phyloP scores from a whole-genome alignment of 495 filamentous ascomycete genomes.

The Xylaria bambusicola region DNA sequence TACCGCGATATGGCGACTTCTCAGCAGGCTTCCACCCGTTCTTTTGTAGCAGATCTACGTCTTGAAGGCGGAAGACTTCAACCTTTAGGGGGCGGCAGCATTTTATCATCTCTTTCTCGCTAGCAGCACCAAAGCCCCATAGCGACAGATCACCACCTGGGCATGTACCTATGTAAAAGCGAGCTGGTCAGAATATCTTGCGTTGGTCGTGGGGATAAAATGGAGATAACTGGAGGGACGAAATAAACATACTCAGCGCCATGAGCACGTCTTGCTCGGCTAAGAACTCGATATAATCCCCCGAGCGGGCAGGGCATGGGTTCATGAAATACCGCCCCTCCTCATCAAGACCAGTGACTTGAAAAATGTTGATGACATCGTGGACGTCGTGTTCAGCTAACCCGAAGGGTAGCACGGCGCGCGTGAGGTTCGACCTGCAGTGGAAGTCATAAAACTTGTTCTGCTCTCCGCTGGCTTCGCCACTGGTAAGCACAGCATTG shows the following conservation, averaged over 20 bases:
- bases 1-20: constrained; percentile 60
- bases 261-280: constrained; percentile 75
- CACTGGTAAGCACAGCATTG: constrained; percentile 67
- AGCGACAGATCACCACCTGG: constrained; percentile 68
- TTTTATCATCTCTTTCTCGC: constrained; percentile 65
- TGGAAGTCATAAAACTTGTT: constrained; percentile 64
- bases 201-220: neutral
- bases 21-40: constrained; percentile 63
- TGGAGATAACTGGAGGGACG: constrained; percentile 51
- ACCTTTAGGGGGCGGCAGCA: constrained; percentile 73
- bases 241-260: constrained; percentile 56
- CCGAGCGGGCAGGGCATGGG: constrained; percentile 64
- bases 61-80: constrained; percentile 64
- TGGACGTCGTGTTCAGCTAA: constrained; percentile 74
- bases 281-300: constrained; percentile 75
- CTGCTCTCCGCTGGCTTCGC: constrained; percentile 9
- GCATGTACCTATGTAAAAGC: constrained; percentile 36
- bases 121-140: constrained; percentile 73
- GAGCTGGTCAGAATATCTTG: neutral
- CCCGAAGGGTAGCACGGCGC: constrained; percentile 67
- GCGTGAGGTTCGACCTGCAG: constrained; percentile 78
- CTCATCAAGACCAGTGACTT: constrained; percentile 72
- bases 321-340: constrained; percentile 77
- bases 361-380: constrained; percentile 81
- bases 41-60: constrained; percentile 48